A percentile compares a stretch with the other conserved stretches of the same genome.
phyloP scores from a whole-genome alignment of 1,139 yeast genomes.

The Suhomyces maxii region DNA sequence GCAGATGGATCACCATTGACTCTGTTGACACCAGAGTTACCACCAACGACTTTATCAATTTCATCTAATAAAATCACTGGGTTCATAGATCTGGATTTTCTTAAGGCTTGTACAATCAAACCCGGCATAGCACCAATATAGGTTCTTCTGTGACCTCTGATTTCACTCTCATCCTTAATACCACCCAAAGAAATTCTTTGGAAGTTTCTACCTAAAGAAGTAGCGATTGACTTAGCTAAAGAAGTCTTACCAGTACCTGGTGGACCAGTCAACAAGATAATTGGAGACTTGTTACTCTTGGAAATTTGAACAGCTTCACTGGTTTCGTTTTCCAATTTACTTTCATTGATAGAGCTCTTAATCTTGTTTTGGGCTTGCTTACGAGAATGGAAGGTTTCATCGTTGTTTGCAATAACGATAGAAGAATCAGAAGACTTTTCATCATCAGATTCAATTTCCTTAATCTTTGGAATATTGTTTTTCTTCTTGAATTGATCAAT shows the following conservation, averaged over 20 bases:
- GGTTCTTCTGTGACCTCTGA: conserved; percentile 89
- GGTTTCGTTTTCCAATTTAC: conserved; percentile 11
- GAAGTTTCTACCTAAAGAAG: conserved; percentile 74
- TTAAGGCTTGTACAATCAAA: conserved; percentile 70
- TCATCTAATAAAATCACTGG: conserved; percentile 90
- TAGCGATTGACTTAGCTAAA: conserved; percentile 81
- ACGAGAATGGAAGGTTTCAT: conserved; percentile 32
- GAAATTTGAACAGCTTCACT: conserved; percentile 29
- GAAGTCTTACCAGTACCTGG: conserved; percentile 97
- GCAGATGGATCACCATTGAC: conserved; percentile 90
- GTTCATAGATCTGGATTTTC: conserved; percentile 78
- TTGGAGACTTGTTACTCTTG: conserved; percentile 60
- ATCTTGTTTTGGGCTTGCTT: conserved; percentile 30
- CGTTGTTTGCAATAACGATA: conserved; percentile 39
- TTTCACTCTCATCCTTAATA: conserved; percentile 84
- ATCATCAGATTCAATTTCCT: conserved; percentile 7
- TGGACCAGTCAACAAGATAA: conserved; percentile 84
- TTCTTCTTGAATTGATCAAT: conserved; percentile 15
- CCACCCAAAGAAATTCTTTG: conserved; percentile 90
- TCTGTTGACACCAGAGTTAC: conserved; percentile 47
- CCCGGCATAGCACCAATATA: conserved; percentile 97
- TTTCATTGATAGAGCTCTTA: conserved; percentile 21
- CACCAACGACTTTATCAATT: conserved; percentile 78
- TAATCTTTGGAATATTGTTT: conserved; percentile 6
- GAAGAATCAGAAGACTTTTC: conserved; percentile 13